These are phyloP conservation scores for Cylindrotheca fusiformis DNA, from an alignment of 108 stramenopile species.

Conservation along the genomic window DNA sequence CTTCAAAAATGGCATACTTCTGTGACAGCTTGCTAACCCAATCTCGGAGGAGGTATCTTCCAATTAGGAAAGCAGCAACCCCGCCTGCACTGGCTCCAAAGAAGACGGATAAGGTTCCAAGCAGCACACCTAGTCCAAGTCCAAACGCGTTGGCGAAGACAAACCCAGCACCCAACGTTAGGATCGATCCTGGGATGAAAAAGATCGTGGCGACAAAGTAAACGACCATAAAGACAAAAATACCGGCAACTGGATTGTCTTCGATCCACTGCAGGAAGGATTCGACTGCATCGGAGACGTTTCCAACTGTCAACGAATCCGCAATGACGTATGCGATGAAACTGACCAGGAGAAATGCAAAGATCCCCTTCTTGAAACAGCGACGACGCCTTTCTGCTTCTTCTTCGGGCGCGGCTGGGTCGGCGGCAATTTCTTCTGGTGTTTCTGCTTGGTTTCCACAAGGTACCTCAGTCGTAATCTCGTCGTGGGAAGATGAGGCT, in stretches of 20 bases:
- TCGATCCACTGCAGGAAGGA: conserved; percentile 62
- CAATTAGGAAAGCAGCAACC: conserved; percentile 44
- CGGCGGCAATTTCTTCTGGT: background rate
- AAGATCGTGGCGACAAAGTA: conserved; percentile 64
- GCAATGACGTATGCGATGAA: conserved; percentile 56
- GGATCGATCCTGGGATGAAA: conserved; percentile 66
- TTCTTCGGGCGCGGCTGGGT: background rate
- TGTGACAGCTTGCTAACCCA: conserved; percentile 38
- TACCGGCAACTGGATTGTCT: conserved; percentile 50
- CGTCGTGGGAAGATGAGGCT: no score
- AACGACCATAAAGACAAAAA: conserved; percentile 60
- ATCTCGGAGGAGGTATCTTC: conserved; percentile 56
- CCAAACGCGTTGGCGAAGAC: conserved; percentile 65
- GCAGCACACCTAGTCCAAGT: conserved; percentile 46
- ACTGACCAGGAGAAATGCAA: conserved; percentile 35
- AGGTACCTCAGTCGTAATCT: no score
- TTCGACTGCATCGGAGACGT: conserved; percentile 32
- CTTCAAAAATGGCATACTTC: conserved; percentile 52
- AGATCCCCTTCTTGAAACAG: background rate
- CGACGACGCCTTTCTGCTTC: background rate
- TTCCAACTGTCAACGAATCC: conserved; percentile 46
- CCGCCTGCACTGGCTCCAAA: conserved; percentile 50
- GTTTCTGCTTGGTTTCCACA: background rate
- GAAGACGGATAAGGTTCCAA: conserved; percentile 58
- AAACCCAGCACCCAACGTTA: conserved; percentile 76